These are phyloP conservation scores for Aspergillus melleus DNA, from an alignment of 2,329 filamentous ascomycete species.

Conservation along the genomic window DNA sequence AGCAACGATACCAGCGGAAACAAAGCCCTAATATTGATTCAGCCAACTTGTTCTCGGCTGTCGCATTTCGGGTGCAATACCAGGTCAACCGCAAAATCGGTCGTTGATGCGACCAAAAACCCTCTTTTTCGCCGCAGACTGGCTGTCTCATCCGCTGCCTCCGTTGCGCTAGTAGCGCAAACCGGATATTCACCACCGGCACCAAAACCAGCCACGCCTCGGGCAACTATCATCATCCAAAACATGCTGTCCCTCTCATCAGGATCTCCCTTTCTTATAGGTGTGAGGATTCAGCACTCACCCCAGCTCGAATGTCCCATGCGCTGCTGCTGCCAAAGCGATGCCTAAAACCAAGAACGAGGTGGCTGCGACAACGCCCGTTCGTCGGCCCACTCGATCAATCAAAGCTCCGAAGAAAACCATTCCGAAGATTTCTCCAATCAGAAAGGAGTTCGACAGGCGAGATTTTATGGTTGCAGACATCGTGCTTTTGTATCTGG, in stretches of 20 bases:
- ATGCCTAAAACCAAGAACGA: slow-evolving; percentile 50
- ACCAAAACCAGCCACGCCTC: slow-evolving; percentile 34
- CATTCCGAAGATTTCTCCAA: slow-evolving; percentile 60
- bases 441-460: slow-evolving; percentile 56
- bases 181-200: slow-evolving; percentile 44
- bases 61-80: slow-evolving; percentile 1
- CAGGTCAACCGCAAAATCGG: slow-evolving; percentile 27
- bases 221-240: slow-evolving; percentile 51
- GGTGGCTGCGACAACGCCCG: slow-evolving; percentile 50
- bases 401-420: slow-evolving; percentile 53
- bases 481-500: slow-evolving; percentile 32
- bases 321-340: slow-evolving; percentile 48
- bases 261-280: not conserved
- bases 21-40: slow-evolving; percentile 20
- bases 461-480: slow-evolving; percentile 48
- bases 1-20: slow-evolving; percentile 23
- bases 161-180: slow-evolving; percentile 26
- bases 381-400: slow-evolving; percentile 53
- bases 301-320: slow-evolving; percentile 40
- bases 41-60: not conserved
- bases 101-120: slow-evolving; percentile 26
- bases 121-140: slow-evolving; percentile 23
- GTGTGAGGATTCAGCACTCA: slow-evolving; percentile 2
- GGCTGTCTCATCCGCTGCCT: slow-evolving; percentile 27
- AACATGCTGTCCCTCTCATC: slow-evolving; percentile 34